Base-by-base conservation (phyloP, 2,329 filamentous ascomycete genomes). In the Epicoccum sorghinum region DNA sequence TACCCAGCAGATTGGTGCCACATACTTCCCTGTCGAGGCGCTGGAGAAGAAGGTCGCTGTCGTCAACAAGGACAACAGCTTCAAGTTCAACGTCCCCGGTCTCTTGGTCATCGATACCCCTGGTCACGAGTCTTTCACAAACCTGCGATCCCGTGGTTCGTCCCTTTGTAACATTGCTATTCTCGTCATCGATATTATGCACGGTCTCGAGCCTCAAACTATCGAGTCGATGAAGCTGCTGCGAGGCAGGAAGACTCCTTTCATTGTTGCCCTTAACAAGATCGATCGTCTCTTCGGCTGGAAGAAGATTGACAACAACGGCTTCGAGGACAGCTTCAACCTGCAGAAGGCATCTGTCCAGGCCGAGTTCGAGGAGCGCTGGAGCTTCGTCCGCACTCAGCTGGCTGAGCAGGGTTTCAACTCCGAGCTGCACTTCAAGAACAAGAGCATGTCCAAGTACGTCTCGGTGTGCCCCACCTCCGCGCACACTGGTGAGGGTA, bases 101-200 rank as follows among this genome's bases (percentile, higher is more conserved):
- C 86, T 99, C 50, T 80, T 99, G 63, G 87, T 99, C 70, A 99
- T 99, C 71, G 95, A 99, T 79, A 99, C 95, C 0, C 96, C 95
- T 70, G 95, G 95, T 80, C 95, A 99, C 92, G 95, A 99, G 86
- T 99, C 95, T 70, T 99, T 99, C 86, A 96, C 93, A 60, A 99
- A 99, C 79, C 80, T 99, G 62, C 90, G 96, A 71, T 97, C 93
- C 64, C 88, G 96, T 79, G 95, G 95, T 79, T 98, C 95, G 36
- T 98, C 93, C 12, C 90, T 99, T 55, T 99, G 96, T 79, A 99
- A 99, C 82, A 99, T 99, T 79, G 95, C 95, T 68, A 99, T 99
- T 74, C 82, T 99, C 64, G 96, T 99, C 37, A 93, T 99, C 66
- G 95, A 99, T 81, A 99, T 99, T 71, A 98, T 99, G 95, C 95